Percentiles rank a stretch among this genome's conserved stretches.
Evolutionary conservation across 2,329 filamentous ascomycete species (phyloP).

Genomic region (Pseudogymnoascus sp.): DNA sequence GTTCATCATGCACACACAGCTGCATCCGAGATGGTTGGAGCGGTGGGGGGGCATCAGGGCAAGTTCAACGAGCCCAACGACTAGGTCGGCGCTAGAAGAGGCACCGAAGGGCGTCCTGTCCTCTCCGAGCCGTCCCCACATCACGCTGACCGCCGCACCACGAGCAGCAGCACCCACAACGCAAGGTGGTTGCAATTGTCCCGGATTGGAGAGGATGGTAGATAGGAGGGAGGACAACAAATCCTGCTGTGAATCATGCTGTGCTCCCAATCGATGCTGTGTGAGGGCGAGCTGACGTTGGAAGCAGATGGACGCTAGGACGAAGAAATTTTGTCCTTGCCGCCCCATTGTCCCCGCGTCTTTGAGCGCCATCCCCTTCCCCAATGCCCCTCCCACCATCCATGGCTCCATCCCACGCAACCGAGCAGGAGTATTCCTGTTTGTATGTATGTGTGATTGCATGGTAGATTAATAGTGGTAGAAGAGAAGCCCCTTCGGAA

Average conservation of each 20-base stretch:
- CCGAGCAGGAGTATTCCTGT: background rate
- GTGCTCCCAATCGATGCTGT: background rate
- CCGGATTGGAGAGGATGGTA: background rate
- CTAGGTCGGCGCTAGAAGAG: background rate
- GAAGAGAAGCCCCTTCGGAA: background rate
- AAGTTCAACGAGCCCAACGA: background rate
- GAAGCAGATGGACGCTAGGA: background rate
- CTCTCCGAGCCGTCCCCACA: background rate
- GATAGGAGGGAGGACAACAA: background rate
- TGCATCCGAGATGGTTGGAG: background rate
- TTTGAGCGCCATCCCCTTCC: background rate
- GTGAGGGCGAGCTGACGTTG: background rate
- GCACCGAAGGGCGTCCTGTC: background rate
- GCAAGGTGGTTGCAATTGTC: background rate
- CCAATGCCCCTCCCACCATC: background rate
- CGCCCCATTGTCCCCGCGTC: background rate
- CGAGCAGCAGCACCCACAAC: background rate
- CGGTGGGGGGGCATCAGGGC: background rate
- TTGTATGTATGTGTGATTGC: background rate
- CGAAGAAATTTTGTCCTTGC: background rate
- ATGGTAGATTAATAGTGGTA: background rate
- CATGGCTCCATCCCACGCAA: background rate
- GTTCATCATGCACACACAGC: background rate
- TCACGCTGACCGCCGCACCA: background rate
- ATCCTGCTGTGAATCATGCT: background rate